phyloP scores from a whole-genome alignment of 257 asterid genomes.

The Gentiana straminea region DNA sequence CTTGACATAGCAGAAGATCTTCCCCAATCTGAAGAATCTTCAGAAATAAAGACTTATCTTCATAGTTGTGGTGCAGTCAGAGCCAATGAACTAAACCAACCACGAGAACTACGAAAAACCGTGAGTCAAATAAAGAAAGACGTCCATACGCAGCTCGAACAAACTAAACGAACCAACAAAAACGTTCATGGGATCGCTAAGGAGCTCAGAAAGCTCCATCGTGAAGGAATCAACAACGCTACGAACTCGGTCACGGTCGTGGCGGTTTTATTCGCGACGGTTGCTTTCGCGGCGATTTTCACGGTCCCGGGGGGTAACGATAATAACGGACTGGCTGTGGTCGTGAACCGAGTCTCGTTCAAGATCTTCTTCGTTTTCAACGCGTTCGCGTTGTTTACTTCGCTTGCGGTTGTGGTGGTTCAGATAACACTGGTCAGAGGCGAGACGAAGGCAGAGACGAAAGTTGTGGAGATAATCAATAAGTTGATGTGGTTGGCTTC shows the following conservation, averaged over 20 bases:
- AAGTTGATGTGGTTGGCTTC: conserved; percentile 57
- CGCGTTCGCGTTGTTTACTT: conserved; percentile 44
- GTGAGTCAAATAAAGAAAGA: conserved; percentile 49
- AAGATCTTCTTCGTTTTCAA: conserved; percentile 45
- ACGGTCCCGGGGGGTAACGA: conserved; percentile 49
- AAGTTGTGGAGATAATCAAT: conserved; percentile 43
- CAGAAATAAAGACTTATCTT: conserved; percentile 34
- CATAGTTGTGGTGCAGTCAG: conserved; percentile 38
- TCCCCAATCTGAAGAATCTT: conserved; percentile 40
- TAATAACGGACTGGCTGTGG: conserved; percentile 33
- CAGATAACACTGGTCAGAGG: conserved; percentile 49
- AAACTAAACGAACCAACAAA: conserved; percentile 42
- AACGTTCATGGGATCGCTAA: conserved; percentile 44
- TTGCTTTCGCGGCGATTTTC: conserved; percentile 52
- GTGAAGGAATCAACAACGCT: conserved; percentile 51
- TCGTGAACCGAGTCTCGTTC: conserved; percentile 26
- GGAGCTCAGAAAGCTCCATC: conserved; percentile 47
- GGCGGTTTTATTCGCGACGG: conserved; percentile 50
- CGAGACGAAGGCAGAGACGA: conserved; percentile 41
- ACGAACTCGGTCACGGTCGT: conserved; percentile 53
- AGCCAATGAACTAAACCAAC: conserved; percentile 50
- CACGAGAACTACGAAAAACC: conserved; percentile 42
- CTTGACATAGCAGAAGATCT: conserved; percentile 52
- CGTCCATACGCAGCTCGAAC: conserved; percentile 44
- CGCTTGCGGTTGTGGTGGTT: conserved; percentile 50